Conservation (phyloP, 495 filamentous ascomycete genomes). For the Immersiella caudata region DNA sequence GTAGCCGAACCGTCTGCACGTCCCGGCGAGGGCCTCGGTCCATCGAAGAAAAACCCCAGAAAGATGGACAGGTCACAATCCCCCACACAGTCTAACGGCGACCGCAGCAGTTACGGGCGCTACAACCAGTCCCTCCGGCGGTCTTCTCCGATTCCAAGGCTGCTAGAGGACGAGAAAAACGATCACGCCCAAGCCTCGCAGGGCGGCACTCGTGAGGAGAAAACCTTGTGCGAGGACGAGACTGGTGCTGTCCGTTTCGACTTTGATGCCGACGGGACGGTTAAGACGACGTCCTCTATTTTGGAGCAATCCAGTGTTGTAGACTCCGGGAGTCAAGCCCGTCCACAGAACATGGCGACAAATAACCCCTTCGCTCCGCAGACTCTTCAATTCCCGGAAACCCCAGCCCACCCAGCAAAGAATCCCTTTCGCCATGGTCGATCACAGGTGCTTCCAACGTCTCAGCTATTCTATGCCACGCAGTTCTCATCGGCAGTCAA, state of each 20-base stretch:
- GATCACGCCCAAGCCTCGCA: neutral
- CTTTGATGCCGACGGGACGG: slow-evolving; percentile 16
- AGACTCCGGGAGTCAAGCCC: slow-evolving; percentile 25
- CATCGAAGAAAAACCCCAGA: slow-evolving; percentile 4
- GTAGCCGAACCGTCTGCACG: slow-evolving; percentile 10
- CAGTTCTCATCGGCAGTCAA: slow-evolving; percentile 49
- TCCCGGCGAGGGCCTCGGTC: slow-evolving; percentile 9
- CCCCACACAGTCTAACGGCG: slow-evolving; percentile 49
- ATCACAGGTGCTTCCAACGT: slow-evolving; percentile 42
- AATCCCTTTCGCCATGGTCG: slow-evolving; percentile 46
- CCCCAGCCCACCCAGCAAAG: slow-evolving; percentile 39
- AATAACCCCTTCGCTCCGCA: slow-evolving; percentile 17
- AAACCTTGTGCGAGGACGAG: slow-evolving; percentile 40
- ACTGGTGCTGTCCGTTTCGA: slow-evolving; percentile 42
- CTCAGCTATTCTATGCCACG: slow-evolving; percentile 50
- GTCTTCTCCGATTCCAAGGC: slow-evolving; percentile 20
- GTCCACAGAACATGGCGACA: slow-evolving; percentile 16
- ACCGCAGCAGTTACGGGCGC: slow-evolving; percentile 38
- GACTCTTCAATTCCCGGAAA: slow-evolving; percentile 40
- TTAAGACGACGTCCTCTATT: slow-evolving; percentile 19
- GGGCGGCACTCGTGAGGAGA: slow-evolving; percentile 28
- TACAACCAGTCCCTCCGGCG: slow-evolving; percentile 40
- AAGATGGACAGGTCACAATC: slow-evolving; percentile 42
- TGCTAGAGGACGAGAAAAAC: neutral
- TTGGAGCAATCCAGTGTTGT: slow-evolving; percentile 33